Conservation (phyloP, 768 basidiomycete species). For the Suillus hirtellus region DNA sequence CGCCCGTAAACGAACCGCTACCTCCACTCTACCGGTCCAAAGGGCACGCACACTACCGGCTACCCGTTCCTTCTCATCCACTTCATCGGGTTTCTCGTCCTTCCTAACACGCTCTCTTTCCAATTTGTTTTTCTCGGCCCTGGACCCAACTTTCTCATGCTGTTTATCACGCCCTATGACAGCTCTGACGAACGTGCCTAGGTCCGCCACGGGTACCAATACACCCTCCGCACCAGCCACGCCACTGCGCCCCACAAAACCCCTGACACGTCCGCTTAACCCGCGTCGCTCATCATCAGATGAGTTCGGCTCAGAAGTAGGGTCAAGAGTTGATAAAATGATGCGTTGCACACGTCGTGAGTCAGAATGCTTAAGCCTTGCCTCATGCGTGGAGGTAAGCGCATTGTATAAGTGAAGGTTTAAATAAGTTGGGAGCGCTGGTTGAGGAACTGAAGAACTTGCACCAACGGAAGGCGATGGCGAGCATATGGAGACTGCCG, state of each 20-base stretch:
- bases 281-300: slow-evolving; percentile 34
- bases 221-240: slow-evolving; percentile 41
- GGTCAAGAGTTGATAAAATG: slow-evolving; percentile 59
- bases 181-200: slow-evolving; percentile 50
- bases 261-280: slow-evolving; percentile 36
- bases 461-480: slow-evolving; percentile 36
- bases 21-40: slow-evolving; percentile 35
- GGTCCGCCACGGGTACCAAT: slow-evolving; percentile 50
- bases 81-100: slow-evolving; percentile 30
- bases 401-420: slow-evolving; percentile 26
- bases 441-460: background rate
- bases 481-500: slow-evolving; percentile 21
- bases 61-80: slow-evolving; percentile 36
- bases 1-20: slow-evolving; percentile 28
- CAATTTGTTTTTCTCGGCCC: background rate
- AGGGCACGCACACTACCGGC: slow-evolving; percentile 35
- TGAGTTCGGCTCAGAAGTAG: slow-evolving; percentile 31
- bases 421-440: slow-evolving; percentile 18
- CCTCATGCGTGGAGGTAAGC: slow-evolving; percentile 29
- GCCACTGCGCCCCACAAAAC: slow-evolving; percentile 41
- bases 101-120: slow-evolving; percentile 32
- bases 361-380: slow-evolving; percentile 40
- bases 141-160: slow-evolving; percentile 34
- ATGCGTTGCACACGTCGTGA: slow-evolving; percentile 63
- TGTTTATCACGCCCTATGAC: slow-evolving; percentile 37